phyloP scores from a whole-genome alignment of 75 land plant genomes.

The Cryptomeria japonica region DNA sequence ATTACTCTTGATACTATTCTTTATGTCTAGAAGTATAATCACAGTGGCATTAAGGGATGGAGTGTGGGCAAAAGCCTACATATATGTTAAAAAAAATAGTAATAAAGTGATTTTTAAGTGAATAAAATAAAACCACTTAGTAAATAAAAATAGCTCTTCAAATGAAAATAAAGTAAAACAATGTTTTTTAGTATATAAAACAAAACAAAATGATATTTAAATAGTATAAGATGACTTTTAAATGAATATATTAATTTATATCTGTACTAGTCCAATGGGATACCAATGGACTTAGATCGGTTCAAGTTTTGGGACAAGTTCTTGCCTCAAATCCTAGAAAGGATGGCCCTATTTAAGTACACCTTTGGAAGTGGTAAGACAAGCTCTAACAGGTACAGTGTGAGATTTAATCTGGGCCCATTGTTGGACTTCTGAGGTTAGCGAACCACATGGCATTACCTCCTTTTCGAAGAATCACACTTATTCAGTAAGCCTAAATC shows the following conservation, averaged over 20 bases:
- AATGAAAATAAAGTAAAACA: too few species aligned
- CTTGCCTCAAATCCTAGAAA: constrained; percentile 32
- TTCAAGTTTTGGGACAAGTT: constrained; percentile 41
- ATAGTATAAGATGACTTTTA: too few species aligned
- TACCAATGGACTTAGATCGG: constrained; percentile 23
- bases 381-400: constrained; percentile 24
- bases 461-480: neutral
- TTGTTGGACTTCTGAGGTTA: neutral
- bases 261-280: constrained; percentile 3
- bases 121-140: too few species aligned
- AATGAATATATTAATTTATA: too few species aligned
- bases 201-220: too few species aligned
- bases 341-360: constrained; percentile 40
- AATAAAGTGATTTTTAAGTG: too few species aligned
- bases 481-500: neutral
- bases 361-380: constrained; percentile 41
- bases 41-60: too few species aligned
- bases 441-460: neutral
- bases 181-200: too few species aligned
- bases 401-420: constrained; percentile 1
- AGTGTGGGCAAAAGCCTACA: too few species aligned
- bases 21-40: neutral
- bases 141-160: too few species aligned
- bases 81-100: too few species aligned
- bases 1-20: constrained; percentile 38